Evolutionary conservation across 352 stramenopile species (phyloP), one percentile per base, ranked within the genome.

Genomic region (Globisporangium polare): DNA sequence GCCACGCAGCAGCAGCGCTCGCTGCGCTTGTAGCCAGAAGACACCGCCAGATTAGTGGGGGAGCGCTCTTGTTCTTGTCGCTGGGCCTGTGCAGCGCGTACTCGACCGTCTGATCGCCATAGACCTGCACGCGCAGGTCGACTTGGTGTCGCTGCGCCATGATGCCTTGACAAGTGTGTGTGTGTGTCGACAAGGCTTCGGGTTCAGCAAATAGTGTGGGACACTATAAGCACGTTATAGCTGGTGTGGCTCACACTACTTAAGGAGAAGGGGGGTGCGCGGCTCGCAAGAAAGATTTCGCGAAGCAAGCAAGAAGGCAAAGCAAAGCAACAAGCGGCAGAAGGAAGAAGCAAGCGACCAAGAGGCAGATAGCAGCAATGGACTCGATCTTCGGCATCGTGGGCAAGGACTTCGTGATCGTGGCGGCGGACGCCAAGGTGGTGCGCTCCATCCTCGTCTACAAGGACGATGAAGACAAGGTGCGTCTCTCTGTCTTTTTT

Each of bases 391-490:
- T 96, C 66, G 88, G 88, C 55, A 83, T 96, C 72, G 88, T 96
- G 42, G 88, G 88, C 55, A 96, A 96, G 69, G 88, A 95, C 66
- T 97, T 97, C 70, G 90, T 97, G 68, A 78, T 97, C 62, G 72
- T 97, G 53, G 90, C 85, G 6, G 90, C 90, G 17, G 90, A 97
- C 76, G 86, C 82, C 62, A 96, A 96, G 67, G 88, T 95, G 37
- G 90, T 63, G 64, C 88, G 89, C 62, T 97, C 89, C 31, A 97
- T 97, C 65, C 74, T 97, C 53, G 89, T 97, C 51, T 97, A 97
- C 81, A 95, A 97, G 66, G 90, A 94, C 62, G 86, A 97, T 60
- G 83, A 96, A 72, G 90, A 97, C 69, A 97, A 97, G 79, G 90
- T 97, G 65, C 67, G 51, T 42, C 22, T 49, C 5, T 51, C 1